Evolutionary conservation across 2,329 filamentous ascomycete genomes (phyloP).

Genomic region (Cladophialophora yegresii): DNA sequence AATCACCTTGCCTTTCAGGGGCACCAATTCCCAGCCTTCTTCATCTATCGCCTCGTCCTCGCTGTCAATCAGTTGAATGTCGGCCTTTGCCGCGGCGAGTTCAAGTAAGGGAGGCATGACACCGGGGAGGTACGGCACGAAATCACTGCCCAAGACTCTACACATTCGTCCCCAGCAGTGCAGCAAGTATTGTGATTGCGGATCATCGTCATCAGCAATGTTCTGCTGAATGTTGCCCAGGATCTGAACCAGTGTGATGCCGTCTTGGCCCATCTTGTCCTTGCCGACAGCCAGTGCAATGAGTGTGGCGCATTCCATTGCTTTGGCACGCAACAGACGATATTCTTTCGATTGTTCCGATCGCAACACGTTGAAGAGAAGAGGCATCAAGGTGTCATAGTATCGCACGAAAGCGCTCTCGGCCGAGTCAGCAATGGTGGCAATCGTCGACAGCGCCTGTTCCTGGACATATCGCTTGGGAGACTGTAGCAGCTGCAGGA

Average conservation of each 20-base stretch:
- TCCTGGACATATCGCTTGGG: conserved; percentile 96
- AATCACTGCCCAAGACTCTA: conserved; percentile 84
- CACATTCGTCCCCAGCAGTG: conserved; percentile 99
- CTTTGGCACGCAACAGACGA: conserved; percentile 86
- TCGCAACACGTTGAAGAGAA: conserved; percentile 84
- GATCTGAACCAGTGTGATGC: conserved; percentile 81
- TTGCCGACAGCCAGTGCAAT: conserved; percentile 93
- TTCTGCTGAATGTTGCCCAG: conserved; percentile 81
- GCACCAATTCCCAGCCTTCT: conserved; percentile 96
- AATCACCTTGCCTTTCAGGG: conserved; percentile 95
- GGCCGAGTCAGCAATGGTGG: conserved; percentile 97
- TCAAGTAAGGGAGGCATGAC: conserved; percentile 94
- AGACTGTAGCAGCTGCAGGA: conserved; percentile 85
- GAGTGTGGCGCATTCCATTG: conserved; percentile 97
- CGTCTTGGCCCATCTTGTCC: conserved; percentile 84
- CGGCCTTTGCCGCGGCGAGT: conserved; percentile 90
- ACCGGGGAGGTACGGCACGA: conserved; percentile 85
- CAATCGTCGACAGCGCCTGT: conserved; percentile 95
- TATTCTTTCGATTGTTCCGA: conserved; percentile 93
- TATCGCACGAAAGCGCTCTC: conserved; percentile 94
- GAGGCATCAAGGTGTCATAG: conserved; percentile 93
- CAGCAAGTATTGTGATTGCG: conserved; percentile 93
- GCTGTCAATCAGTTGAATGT: conserved; percentile 93
- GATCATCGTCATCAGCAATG: conserved; percentile 89
- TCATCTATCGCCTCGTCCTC: conserved; percentile 92